Base-by-base conservation (phyloP, 331 rosid species). In the Malus hybrid region DNA sequence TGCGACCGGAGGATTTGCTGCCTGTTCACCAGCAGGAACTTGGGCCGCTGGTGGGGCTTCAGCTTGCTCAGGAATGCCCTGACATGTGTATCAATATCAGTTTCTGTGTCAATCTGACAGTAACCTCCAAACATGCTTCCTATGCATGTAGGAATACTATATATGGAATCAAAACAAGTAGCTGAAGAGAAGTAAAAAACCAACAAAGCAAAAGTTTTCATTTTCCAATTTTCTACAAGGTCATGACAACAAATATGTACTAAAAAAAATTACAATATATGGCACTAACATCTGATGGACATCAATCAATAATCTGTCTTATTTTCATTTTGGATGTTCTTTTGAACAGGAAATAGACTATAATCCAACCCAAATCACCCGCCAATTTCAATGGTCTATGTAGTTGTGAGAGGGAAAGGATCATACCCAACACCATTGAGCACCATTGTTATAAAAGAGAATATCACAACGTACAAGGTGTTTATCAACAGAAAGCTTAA, bases 51-150 rank as follows among this genome's bases (percentile, higher is more conserved):
- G 85, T 60, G 96, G 93, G 66, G 82, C 86, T 80, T 90, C 98
- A 74, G 97, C 93, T 90, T 90, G 93, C 68, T 94, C 99, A 0
- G 99, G 99, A 63, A 94, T 94, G 69, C 99, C 99, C 99, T 94
- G 77, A 64, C 5, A 74, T 19, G 46, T 13, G 53, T 70, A 57
- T 30, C 22, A 53, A 50, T 52, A 52, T 52, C 57, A 52, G 20
- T 68, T 36, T 48, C 56, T 26, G 68, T 52, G 71, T 72, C 29
- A 72, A 56, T 19, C 20, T 18, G 62, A 77, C 10, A 36, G 33
- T 58, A 14, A 42, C 68, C 39, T 13, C 42, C 18, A 29, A 42
- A 48, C 28, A 15, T 28, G 30, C 42, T 72, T 36, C 19, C 44
- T 29, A 42, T 19, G 32, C 22, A 74, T 4, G n/a, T 36, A 30